These are phyloP conservation scores for Capsicum pubescens DNA, from an alignment of 257 asterid genomes.

Conservation along the genomic window DNA sequence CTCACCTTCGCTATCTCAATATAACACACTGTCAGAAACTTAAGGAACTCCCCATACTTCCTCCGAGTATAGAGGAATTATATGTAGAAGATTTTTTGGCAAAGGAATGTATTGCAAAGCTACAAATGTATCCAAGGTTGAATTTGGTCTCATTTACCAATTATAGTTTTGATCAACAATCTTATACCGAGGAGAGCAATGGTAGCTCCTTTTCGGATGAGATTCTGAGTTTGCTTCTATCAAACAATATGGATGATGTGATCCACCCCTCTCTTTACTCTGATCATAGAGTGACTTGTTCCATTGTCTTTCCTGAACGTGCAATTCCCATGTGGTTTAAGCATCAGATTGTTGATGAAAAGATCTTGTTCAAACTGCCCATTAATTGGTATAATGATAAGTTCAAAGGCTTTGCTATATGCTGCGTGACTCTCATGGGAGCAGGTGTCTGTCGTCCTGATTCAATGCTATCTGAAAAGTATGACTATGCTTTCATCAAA, in stretches of 20 bases:
- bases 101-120: neutral
- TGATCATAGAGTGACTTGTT: neutral
- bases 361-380: neutral
- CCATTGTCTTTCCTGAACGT: neutral
- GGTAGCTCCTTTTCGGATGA: neutral
- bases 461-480: neutral
- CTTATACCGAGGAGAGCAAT: neutral
- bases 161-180: no score
- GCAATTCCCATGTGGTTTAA: neutral
- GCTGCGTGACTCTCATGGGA: neutral
- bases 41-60: constrained; percentile 18
- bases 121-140: neutral
- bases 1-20: neutral
- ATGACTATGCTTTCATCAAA: neutral
- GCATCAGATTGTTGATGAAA: neutral
- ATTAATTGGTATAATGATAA: neutral
- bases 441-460: neutral
- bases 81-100: neutral
- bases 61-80: neutral
- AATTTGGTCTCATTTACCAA: no score
- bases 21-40: constrained; percentile 12
- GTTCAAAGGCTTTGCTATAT: neutral
- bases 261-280: no score
- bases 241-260: neutral
- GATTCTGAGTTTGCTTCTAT: neutral